Percentiles rank a stretch among this genome's conserved stretches.
Evolutionary conservation across 176 grass and related monocot genomes (phyloP).

Genomic region (Bromus sterilis): DNA sequence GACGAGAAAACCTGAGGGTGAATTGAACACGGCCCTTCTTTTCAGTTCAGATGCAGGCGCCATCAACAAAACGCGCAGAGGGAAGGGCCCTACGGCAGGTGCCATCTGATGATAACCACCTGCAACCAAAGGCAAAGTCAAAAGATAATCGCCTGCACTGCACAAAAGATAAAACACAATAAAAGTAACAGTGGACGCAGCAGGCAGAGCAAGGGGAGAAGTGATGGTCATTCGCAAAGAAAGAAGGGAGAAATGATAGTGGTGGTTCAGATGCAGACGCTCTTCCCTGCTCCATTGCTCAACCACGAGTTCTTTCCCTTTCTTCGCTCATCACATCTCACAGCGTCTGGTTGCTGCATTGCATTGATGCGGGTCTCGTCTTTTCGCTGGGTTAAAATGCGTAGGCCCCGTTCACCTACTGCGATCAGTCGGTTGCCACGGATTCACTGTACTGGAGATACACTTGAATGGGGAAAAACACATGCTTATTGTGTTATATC

Average conservation of each 20-base stretch:
- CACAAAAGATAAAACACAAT: background rate
- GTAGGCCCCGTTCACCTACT: background rate
- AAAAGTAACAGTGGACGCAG: background rate
- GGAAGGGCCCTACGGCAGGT: background rate
- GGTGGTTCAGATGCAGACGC: background rate
- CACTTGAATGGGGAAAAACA: background rate
- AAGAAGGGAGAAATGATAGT: background rate
- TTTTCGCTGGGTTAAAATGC: background rate
- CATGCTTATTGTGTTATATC: background rate
- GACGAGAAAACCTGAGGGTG: background rate
- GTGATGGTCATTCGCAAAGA: background rate
- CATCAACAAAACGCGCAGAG: background rate
- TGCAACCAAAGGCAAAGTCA: background rate
- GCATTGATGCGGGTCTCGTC: background rate
- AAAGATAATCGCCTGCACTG: background rate
- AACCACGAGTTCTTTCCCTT: background rate
- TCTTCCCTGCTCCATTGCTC: background rate
- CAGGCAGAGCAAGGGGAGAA: background rate
- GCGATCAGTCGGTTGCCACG: background rate
- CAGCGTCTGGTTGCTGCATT: background rate
- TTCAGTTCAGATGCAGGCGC: background rate
- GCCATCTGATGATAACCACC: background rate
- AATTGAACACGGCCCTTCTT: background rate
- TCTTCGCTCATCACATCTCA: background rate
- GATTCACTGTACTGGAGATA: background rate